Evolutionary conservation across 495 filamentous ascomycete genomes (phyloP), one percentile per base, ranked within the genome.

Genomic region (Barbatosphaeria neglecta): DNA sequence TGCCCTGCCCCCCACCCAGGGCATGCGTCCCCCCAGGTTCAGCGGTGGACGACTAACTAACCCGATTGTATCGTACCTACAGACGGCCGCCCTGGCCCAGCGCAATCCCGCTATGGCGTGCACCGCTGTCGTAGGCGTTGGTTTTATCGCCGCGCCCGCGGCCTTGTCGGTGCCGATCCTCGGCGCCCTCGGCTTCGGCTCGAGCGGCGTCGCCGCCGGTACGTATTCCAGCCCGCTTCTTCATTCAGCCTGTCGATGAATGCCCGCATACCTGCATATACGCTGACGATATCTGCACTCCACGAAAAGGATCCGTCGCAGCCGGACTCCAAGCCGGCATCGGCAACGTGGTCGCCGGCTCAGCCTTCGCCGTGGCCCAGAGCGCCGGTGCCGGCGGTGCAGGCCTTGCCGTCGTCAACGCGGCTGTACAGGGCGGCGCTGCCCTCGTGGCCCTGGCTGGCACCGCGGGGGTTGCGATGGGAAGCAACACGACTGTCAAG

Each of bases 321-420:
- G 44, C 58, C 1, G 37, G 22, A 0, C 35, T 38, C 1, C 60
- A 61, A 18, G 35, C 45, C 6, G 41, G 37, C 10, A 47, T 55
- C 2, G 47, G 47, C 7, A 53, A 55, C 13, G 53, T 62, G 9
- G 50, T n/a, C 0, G 48, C 51, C 0, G 38, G 40, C 10, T 45
- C 45, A 15, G 4, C 41, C 1, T 61, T 59, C 33, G 55, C 58
- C 4, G 49, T 45, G 2, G 31, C 59, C 10, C 53, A 61, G 47
- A 61, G 60, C 41, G 60, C 56, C 10, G 55, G 38, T 0, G 54
- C 54, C 45, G 53, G 28, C 1, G 60, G 58, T 6, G 52, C 46
- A 24, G 60, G 60, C 4, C 43, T 45, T 20, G 50, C 49, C 0
- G 24, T 46, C 4, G 58, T 61, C 6, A 55, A 54, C 13, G 48